Base-by-base conservation (phyloP, 441 rosid species). In the Populus tomentosa region DNA sequence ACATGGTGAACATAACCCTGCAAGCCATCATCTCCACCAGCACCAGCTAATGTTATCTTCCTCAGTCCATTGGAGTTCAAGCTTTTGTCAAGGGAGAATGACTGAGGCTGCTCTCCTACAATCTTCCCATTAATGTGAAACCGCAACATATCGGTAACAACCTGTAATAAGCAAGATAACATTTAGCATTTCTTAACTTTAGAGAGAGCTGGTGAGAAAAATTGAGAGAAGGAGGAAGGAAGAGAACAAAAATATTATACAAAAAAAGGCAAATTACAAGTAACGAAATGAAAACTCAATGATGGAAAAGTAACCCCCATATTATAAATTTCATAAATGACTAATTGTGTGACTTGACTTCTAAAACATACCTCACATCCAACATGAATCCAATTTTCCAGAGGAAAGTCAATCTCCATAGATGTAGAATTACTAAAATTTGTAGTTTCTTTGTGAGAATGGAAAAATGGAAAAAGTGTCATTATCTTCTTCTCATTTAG, bases 371-470 rank as follows among this genome's bases (percentile, higher is more conserved):
- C 95, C 91, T 87, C 87, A 38, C 90, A 92, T 73, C 90, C 94
- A 61, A 90, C 89, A 82, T 90, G 97, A 69, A 87, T 77, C 97
- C 97, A 90, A 78, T 83, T 87, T 66, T 83, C 88, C 65, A 85
- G 80, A 70, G 91, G 88, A 74, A 87, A 82, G 79, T 84, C 88
- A 69, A 56, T 50, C 35, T 71, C 80, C 70, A 80, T 73, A 16
- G 88, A 86, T 69, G 86, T 53, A 69, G 85, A 74, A 78, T 79
- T 78, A 30, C 75, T 74, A 75, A 83, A 76, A 70, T 84, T 84
- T 71, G 83, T 84, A 70, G 84, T 83, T 83, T 86, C 88, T 50
- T 86, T 74, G 68, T 64, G 84, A 35, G 79, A 70, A 38, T 76
- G 87, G 40, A 76, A 46, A 75, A 80, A 70, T n/a, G 91, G 90